Conservation (phyloP, 257 asterid species). For the Verbascum thapsus region DNA sequence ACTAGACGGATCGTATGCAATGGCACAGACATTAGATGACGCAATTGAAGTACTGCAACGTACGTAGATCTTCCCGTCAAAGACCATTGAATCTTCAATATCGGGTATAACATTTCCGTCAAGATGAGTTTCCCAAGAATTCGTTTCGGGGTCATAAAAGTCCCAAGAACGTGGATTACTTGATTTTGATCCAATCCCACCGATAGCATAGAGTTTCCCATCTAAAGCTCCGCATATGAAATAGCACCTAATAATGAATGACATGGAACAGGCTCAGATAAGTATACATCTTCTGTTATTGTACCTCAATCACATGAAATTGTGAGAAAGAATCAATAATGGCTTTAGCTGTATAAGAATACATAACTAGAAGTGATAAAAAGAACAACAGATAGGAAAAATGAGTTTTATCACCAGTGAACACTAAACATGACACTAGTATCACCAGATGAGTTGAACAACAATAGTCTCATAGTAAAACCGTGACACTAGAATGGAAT, state of each 20-base stretch:
- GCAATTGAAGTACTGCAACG: conserved; percentile 44
- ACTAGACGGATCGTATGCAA: conserved; percentile 55
- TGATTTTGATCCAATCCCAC: conserved; percentile 64
- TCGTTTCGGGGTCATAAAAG: conserved; percentile 48
- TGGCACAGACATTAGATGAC: conserved; percentile 43
- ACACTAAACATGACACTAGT: background rate
- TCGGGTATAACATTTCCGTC: conserved; percentile 51
- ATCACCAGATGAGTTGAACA: background rate
- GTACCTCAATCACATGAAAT: conserved; percentile 2
- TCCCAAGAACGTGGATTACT: conserved; percentile 66
- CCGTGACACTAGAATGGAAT: background rate
- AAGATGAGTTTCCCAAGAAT: conserved; percentile 52
- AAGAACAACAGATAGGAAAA: background rate
- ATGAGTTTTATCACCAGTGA: background rate
- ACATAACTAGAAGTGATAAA: conserved; percentile 1
- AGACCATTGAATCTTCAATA: conserved; percentile 58
- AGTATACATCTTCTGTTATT: conserved; percentile 7
- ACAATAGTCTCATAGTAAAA: background rate
- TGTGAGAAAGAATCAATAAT: background rate
- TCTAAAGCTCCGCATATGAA: conserved; percentile 61
- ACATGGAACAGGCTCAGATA: conserved; percentile 27
- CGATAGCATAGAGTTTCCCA: conserved; percentile 69
- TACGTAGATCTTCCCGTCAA: conserved; percentile 65
- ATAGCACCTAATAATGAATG: conserved; percentile 54
- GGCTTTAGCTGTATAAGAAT: background rate